phyloP scores from a whole-genome alignment of 768 basidiomycete genomes.

The Rhizopogon vesiculosus region DNA sequence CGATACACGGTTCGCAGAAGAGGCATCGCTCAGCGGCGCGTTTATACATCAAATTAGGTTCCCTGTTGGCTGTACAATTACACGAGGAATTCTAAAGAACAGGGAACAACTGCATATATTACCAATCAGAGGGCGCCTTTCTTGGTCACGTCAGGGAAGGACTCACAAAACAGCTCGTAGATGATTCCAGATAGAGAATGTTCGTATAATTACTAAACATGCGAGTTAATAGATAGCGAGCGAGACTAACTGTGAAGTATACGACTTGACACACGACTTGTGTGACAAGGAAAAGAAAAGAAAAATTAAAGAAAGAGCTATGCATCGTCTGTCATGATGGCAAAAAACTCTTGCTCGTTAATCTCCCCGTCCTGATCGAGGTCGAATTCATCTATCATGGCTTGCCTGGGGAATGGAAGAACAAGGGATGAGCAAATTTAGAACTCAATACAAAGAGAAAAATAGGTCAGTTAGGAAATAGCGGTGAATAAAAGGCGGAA shows the following conservation, averaged over 20 bases:
- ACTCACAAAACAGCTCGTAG: slow-evolving; percentile 11
- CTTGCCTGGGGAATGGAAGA: slow-evolving; percentile 63
- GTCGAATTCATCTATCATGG: slow-evolving; percentile 99
- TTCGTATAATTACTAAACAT: slow-evolving; percentile 12
- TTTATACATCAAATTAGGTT: not conserved
- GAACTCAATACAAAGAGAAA: slow-evolving; percentile 11
- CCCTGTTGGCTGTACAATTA: slow-evolving; percentile 12
- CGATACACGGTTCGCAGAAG: not conserved
- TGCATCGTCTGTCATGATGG: slow-evolving; percentile 94
- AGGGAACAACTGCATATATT: slow-evolving; percentile 18
- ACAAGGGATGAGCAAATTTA: slow-evolving; percentile 25
- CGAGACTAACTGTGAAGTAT: slow-evolving; percentile 1
- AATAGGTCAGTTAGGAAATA: slow-evolving; percentile 12
- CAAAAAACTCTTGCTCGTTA: slow-evolving; percentile 92
- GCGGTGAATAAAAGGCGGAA: slow-evolving; percentile 21
- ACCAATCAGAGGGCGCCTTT: slow-evolving; percentile 6
- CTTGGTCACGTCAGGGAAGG: slow-evolving; percentile 15
- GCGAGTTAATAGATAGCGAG: slow-evolving; percentile 16
- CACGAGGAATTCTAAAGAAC: slow-evolving; percentile 6
- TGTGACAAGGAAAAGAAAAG: not conserved
- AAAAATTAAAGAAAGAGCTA: slow-evolving; percentile 22
- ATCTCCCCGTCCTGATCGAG: slow-evolving; percentile 98
- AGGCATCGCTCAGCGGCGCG: not conserved
- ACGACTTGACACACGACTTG: not conserved
- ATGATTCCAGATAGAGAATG: slow-evolving; percentile 11